Base-by-base conservation (phyloP, 768 basidiomycete species). In the Chalciporus sphaerocephalus region DNA sequence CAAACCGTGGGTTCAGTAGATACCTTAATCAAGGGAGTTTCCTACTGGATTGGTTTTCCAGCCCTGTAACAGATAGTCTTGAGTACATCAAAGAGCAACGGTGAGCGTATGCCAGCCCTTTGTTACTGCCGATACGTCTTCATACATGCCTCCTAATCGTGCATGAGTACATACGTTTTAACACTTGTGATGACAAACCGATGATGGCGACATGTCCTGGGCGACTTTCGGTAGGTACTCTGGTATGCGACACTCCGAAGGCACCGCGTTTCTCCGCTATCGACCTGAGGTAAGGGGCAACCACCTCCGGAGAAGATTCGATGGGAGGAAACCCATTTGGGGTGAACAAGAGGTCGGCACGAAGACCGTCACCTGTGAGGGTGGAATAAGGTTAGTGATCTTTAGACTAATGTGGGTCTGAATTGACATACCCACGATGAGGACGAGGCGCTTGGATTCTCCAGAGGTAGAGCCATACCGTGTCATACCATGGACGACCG, bases 181-280 rank as follows among this genome's bases (percentile, higher is more conserved):
- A 24, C 2, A 36, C 15, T 16, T 33, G 6, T 28, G 32, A 40
- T 3, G 38, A 54, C 67, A 11, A 51, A 80, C 85, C 91, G 50
- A 92, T 91, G 42, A 93, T 78, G 17, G 91, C 90, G 20, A 93
- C 89, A 61, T 92, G 91, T 8, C 91, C 91, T 2, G 91, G 90
- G 18, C 91, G 69, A 61, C 85, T 89, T 56, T 93, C 91, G 5
- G 91, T 93, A 17, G 91, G 91, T 3, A 92, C 90, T 22, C 80
- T 75, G 1, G 90, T 92, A 62, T 92, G 90, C 5, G 85, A 89
- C 17, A 93, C 74, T 6, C 91, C 91, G 64, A 84, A 92, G 5
- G 84, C 85, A 13, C 91, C 90, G 42, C 83, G 70, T 6, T 65
- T 67, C 51, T 84, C 76, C 8, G 74, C 73, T 42, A 92, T 81